Evolutionary conservation across 2,329 filamentous ascomycete species (phyloP).

Genomic region (Gyromitra esculenta): DNA sequence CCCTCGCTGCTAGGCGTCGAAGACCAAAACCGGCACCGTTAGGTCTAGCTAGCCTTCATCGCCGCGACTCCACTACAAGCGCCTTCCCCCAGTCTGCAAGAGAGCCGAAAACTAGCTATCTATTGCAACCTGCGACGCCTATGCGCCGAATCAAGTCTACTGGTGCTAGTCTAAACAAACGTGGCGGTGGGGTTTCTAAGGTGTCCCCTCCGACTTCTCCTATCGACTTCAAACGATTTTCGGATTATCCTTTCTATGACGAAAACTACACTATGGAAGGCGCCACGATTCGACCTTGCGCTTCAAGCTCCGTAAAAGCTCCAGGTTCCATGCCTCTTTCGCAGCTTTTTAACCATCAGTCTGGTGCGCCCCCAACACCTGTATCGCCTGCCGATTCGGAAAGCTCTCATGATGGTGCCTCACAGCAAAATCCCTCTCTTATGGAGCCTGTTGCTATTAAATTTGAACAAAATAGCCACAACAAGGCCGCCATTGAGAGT

Average conservation of each 20-base stretch:
- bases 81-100: conserved; percentile 43
- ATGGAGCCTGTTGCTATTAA: conserved; percentile 32
- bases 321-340: conserved; percentile 28
- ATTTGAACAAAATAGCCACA: conserved; percentile 18
- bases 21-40: conserved; percentile 39
- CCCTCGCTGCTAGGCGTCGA: conserved; percentile 49
- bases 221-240: conserved; percentile 35
- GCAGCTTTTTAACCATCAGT: conserved; percentile 42
- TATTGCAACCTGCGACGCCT: conserved; percentile 40
- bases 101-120: conserved; percentile 35
- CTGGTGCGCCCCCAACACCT: conserved; percentile 42
- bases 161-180: conserved; percentile 35
- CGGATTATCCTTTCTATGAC: conserved; percentile 38
- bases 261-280: conserved; percentile 45
- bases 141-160: conserved; percentile 51
- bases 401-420: conserved; percentile 16
- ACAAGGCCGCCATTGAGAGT: conserved; percentile 24
- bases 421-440: conserved; percentile 18
- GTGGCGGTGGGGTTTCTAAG: conserved; percentile 39
- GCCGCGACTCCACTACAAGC: conserved; percentile 32
- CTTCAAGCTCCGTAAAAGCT: conserved; percentile 26
- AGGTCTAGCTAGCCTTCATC: conserved; percentile 43
- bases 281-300: conserved; percentile 46
- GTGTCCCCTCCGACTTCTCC: conserved; percentile 40
- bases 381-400: conserved; percentile 46